Conservation (phyloP, 2,329 filamentous ascomycete genomes). For the Cercospora zeae-maydis region DNA sequence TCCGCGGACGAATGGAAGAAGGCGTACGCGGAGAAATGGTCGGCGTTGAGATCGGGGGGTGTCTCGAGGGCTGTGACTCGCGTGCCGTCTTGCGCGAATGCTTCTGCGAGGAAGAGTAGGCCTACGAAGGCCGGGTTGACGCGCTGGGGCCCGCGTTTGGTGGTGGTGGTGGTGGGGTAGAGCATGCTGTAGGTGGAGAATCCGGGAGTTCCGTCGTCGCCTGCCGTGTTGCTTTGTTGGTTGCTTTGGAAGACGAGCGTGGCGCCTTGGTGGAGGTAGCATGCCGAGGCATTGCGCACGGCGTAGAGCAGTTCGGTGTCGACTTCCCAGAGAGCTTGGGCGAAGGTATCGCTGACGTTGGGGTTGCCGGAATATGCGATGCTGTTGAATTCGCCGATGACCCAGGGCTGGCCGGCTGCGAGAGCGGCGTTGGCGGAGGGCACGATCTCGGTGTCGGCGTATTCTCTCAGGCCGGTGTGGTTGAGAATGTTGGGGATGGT, state of each 20-base stretch:
- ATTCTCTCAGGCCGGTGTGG: constrained; percentile 28
- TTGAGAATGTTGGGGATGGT: constrained; percentile 32
- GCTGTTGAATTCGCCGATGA: constrained; percentile 43
- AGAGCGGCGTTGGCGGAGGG: constrained; percentile 31
- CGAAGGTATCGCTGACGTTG: constrained; percentile 43
- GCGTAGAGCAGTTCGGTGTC: constrained; percentile 41
- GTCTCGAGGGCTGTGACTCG: constrained; percentile 24
- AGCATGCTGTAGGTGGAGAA: constrained; percentile 33
- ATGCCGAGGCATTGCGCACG: constrained; percentile 38
- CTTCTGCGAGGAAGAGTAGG: constrained; percentile 32
- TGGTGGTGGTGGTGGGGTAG: constrained; percentile 27
- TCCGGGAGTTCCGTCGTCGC: constrained; percentile 29
- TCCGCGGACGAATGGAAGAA: constrained; percentile 28
- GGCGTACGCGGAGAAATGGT: constrained; percentile 31
- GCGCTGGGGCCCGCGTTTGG: constrained; percentile 28
- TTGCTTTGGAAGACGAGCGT: constrained; percentile 32
- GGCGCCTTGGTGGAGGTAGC: constrained; percentile 38
- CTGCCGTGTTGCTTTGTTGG: constrained; percentile 31
- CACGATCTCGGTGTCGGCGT: constrained; percentile 31
- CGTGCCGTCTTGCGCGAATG: constrained; percentile 29
- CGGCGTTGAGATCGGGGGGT: constrained; percentile 22
- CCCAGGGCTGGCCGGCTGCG: constrained; percentile 29
- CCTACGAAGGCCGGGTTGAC: constrained; percentile 30
- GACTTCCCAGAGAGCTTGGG: constrained; percentile 42
- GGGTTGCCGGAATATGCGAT: constrained; percentile 42